Evolutionary conservation across 257 asterid species (phyloP).

Genomic region (Solanum bulbocastanum): DNA sequence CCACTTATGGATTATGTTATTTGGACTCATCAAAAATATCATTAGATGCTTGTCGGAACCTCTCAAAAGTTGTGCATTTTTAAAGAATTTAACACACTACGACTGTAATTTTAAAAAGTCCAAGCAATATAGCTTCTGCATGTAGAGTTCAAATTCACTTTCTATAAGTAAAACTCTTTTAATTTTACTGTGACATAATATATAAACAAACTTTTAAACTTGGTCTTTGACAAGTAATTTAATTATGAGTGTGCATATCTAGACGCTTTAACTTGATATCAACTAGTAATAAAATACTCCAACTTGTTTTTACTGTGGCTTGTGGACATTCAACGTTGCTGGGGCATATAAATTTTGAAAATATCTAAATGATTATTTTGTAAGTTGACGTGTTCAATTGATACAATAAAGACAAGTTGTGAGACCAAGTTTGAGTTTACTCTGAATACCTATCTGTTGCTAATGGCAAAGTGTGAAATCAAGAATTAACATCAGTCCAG

Average conservation of each 20-base stretch:
- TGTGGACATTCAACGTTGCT: background rate
- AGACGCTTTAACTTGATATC: background rate
- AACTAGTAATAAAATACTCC: background rate
- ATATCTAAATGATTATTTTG: no score
- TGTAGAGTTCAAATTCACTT: background rate
- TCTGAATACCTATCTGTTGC: background rate
- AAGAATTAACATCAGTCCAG: background rate
- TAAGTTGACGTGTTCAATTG: background rate
- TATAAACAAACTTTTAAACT: no score
- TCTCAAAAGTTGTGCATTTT: no score
- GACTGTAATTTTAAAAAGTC: no score
- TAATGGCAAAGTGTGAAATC: background rate
- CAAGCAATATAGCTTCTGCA: background rate
- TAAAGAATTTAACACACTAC: no score
- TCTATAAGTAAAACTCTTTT: no score
- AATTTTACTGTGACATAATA: background rate
- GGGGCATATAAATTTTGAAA: no score
- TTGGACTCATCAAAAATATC: background rate
- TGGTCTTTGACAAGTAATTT: background rate
- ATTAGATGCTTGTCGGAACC: no score
- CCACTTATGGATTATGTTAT: background rate
- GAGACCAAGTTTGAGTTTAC: background rate
- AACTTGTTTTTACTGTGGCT: no score
- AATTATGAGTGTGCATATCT: background rate
- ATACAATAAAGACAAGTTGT: no score